Evolutionary conservation across 306 rosid genomes (phyloP), one percentile per base, ranked within the genome.

Genomic region (Lablab purpureus): DNA sequence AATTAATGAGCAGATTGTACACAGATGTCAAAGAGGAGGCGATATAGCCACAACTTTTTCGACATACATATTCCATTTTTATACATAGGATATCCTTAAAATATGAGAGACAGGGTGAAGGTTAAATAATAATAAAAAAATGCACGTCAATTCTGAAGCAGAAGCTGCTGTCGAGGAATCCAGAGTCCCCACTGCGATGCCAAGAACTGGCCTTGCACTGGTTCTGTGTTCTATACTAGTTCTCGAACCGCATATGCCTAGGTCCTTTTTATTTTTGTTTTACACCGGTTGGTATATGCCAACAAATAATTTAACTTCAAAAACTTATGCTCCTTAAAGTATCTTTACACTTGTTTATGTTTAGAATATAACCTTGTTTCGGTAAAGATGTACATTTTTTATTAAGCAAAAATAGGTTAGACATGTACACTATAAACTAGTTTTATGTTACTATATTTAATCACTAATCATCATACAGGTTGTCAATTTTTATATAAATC

Each of bases 101-200:
- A 56, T 28, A 71, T 51, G 60, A 50, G 51, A 76, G 64, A 63
- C 45, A 76, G 19, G 43, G 49, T 41, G 10, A 62, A 40, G 41
- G 17, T 6, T 30, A 71, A 60, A 22, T 59, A 18, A 37, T 6
- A 41, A 63, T 19, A 46, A 28, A 43, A 37, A 11, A 40, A 58
- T 47, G 67, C 17, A 45, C 18, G 56, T 21, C 25, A 59, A 70
- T 71, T 74, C 23, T 28, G 63, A 49, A 62, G 71, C 59, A 80
- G 74, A 63, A 84, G 59, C 59, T 52, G 22, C 46, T 75, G 80
- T 79, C 65, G 77, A 70, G 68, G 89, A 86, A 83, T 82, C 73
- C 56, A 40, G 18, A 80, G 82, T 83, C 78, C 87, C 85, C 75
- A 67, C 32, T 76, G 85, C 70, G 89, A 86, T 83, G 85, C 89